These are phyloP conservation scores for Rhodotorula sphaerocarpa DNA, from an alignment of 768 basidiomycete genomes.

Conservation along the genomic window DNA sequence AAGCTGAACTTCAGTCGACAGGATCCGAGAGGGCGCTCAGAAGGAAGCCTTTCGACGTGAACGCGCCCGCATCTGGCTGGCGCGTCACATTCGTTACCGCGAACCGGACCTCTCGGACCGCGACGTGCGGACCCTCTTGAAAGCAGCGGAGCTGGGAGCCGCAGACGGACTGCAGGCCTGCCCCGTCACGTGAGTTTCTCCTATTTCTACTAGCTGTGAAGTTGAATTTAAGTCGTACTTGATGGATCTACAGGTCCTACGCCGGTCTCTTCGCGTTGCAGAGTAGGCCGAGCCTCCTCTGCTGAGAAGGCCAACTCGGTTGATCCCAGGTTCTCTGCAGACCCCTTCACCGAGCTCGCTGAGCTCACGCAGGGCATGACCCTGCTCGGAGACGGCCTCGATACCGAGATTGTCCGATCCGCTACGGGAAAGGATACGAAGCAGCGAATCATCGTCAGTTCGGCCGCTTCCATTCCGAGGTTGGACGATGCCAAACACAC, in stretches of 20 bases:
- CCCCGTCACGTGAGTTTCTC: constrained; percentile 14
- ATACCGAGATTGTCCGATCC: constrained; percentile 23
- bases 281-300: not conserved
- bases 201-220: not conserved
- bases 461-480: no score
- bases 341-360: constrained; percentile 30
- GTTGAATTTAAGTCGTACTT: not conserved
- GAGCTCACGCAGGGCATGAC: constrained; percentile 29
- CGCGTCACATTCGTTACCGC: constrained; percentile 8
- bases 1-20: not conserved
- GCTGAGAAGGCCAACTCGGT: no score
- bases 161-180: constrained; percentile 20
- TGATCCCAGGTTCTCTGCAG: not conserved
- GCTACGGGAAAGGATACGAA: constrained; percentile 11
- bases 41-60: constrained; percentile 21
- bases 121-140: constrained; percentile 19
- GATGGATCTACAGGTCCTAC: constrained; percentile 9
- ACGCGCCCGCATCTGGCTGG: constrained; percentile 16
- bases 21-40: constrained; percentile 27
- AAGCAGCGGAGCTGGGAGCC: constrained; percentile 26
- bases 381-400: constrained; percentile 27
- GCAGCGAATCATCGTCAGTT: constrained; percentile 5
- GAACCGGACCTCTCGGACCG: constrained; percentile 26
- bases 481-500: no score
- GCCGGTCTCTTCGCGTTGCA: constrained; percentile 26